Conservation (phyloP, 2,329 filamentous ascomycete genomes). For the Fusarium anthophilum region DNA sequence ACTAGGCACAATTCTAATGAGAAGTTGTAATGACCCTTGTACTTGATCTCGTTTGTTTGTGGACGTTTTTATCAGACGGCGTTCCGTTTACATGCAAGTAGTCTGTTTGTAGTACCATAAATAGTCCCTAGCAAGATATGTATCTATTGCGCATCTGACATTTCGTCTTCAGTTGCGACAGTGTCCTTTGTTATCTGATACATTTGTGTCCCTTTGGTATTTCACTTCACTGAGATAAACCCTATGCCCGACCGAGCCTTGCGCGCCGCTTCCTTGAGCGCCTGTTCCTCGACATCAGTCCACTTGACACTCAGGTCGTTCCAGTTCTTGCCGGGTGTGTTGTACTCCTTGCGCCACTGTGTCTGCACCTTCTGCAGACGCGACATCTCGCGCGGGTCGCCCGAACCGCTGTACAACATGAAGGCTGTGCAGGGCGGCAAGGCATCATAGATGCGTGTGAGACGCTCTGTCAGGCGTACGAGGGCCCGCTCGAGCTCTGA, state of each 20-base stretch:
- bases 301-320: conserved; percentile 73
- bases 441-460: conserved; percentile 64
- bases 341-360: conserved; percentile 71
- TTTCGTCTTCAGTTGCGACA: background rate
- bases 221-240: conserved; percentile 71
- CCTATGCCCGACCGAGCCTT: conserved; percentile 70
- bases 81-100: background rate
- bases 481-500: conserved; percentile 58
- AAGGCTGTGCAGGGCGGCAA: conserved; percentile 73
- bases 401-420: conserved; percentile 72
- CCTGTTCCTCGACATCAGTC: conserved; percentile 74
- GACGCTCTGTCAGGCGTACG: conserved; percentile 56
- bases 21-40: conserved; percentile 36
- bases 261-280: conserved; percentile 64
- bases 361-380: conserved; percentile 67
- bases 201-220: background rate
- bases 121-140: background rate
- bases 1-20: conserved; percentile 27
- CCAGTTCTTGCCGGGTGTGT: conserved; percentile 71
- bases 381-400: conserved; percentile 74
- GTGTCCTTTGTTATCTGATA: background rate
- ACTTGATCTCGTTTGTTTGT: conserved; percentile 3
- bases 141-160: background rate
- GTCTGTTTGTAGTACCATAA: background rate
- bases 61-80: background rate